Evolutionary conservation across 768 basidiomycete genomes (phyloP), one percentile per base, ranked within the genome.

Genomic region (Rhizopogon roseolus): DNA sequence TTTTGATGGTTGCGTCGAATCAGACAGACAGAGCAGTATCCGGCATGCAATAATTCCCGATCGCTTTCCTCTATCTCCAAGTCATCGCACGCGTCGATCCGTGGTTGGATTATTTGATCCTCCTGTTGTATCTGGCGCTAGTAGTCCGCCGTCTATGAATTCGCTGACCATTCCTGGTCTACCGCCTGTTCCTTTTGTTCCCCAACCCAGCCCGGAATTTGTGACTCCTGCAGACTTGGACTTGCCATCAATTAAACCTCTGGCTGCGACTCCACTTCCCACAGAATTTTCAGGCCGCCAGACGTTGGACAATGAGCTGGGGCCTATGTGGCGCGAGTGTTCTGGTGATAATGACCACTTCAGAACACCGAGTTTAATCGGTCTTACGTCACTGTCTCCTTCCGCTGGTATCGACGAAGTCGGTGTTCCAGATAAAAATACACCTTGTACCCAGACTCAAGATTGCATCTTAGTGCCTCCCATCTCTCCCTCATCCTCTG

Each of bases 81-180:
- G 65, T 45, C 59, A 69, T 39, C 75, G 68, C 54, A 48, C 71
- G 6, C 68, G 78, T 37, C 84, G 80, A 56, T 81, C 80, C 10
- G 80, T 88, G 25, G 74, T 86, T 34, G 85, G 84, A 11, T 68
- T 88, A 6, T 88, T 88, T 57, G 80, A 84, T 60, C 57, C 62
- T 19, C 49, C 60, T 13, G 49, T 36, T 39, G 55, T 57, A 8
- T 17, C 63, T 5, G 41, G 45, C 36, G 53, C 61, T 8, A 60
- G 62, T 52, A 50, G 54, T 11, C 44, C 60, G 27, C 61, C 56
- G 43, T 64, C 58, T 37, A 58, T 63, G 41, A 66, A 58, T 54
- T 67, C 54, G 53, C 68, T 59, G 65, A 71, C 56, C 66, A 71
- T 62, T 60, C 71, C 58, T 53, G 68, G 56, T 58, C 71, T 63